These are phyloP conservation scores for Helminthosporium solani DNA, from an alignment of 2,329 filamentous ascomycete species.

Conservation along the genomic window DNA sequence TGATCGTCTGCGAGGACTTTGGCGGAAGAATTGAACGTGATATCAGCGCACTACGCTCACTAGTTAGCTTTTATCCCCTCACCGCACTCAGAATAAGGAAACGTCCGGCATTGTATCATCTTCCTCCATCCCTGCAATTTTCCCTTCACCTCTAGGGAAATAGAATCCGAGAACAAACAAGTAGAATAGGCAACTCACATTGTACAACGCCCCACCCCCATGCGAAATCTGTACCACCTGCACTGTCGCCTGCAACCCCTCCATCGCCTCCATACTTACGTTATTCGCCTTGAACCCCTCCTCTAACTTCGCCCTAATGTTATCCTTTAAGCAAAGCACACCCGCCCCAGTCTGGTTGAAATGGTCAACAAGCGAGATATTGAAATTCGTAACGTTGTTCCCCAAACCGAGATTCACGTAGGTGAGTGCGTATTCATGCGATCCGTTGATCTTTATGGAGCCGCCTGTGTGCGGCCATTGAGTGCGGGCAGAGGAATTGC, in stretches of 20 bases:
- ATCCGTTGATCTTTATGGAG: conserved; percentile 43
- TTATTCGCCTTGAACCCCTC: conserved; percentile 19
- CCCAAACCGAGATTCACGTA: conserved; percentile 51
- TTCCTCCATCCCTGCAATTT: too few relatives aligned
- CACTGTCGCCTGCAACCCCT: conserved; percentile 46
- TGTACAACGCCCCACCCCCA: conserved; percentile 48
- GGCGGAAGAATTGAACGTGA: conserved; percentile 44
- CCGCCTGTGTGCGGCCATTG: conserved; percentile 49
- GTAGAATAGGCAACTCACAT: conserved; percentile 25
- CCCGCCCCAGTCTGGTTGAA: conserved; percentile 54
- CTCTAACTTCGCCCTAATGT: conserved; percentile 19
- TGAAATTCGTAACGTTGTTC: conserved; percentile 46
- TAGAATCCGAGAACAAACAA: neutral
- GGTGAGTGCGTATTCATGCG: conserved; percentile 48
- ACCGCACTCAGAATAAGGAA: neutral
- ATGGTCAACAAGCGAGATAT: conserved; percentile 45
- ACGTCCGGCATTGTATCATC: neutral
- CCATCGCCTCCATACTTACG: conserved; percentile 20
- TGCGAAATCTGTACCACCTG: conserved; percentile 49
- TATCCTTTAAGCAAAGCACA: conserved; percentile 45
- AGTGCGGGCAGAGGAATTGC: conserved; percentile 45
- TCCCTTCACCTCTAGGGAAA: neutral
- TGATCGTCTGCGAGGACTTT: conserved; percentile 37
- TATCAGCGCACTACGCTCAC: conserved; percentile 44
- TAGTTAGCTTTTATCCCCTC: neutral